Evolutionary conservation across 2,329 filamentous ascomycete genomes (phyloP), one percentile per base, ranked within the genome.

Genomic region (Colletotrichum falcatum): DNA sequence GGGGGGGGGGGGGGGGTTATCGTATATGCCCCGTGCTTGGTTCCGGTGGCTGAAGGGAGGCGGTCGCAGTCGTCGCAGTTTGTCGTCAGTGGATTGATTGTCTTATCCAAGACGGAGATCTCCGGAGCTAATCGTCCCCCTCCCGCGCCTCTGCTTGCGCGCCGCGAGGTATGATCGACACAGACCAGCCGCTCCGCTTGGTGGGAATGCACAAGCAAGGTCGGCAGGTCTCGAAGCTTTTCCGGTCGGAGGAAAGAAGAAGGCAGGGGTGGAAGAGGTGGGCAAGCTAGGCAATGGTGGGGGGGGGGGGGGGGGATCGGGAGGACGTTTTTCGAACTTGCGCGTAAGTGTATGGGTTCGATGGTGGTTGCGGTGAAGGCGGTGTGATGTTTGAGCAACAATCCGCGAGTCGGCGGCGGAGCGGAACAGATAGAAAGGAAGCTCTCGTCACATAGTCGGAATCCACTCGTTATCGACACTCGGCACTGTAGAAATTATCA

Each of bases 361-460:
- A 59, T 9, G 51, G 53, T 62, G 67, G 58, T 62, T 63, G 64
- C 63, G 23, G 63, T 30, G 44, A 46, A 46, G 44, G 44, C 44
- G 39, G 39, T 42, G 39, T 58, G 51, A 60, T 44, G 44, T 51
- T 54, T 54, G 54, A 42, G 48, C 42, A 2, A 18, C 37, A 23
- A 37, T 59, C 35, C 58, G 54, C 51, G 56, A 70, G 63, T 61
- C 51, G 65, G 58, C 56, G 33, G 16, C 42, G n/a, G 20, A 16
- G 12, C 7, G 9, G 9, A 16, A 39, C 20, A 46, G 42, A 46
- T 1, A 18, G 5, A 46, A 16, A n/a, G 30, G 54, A 46, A 23
- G 63, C 44, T 64, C 44, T 70, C 64, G 64, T 63, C 68, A 71
- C 68, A 71, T 71, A 71, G 68, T 71, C 30, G 2, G 0, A n/a